Conservation (phyloP, 192 early-diverging fungal genomes). For the Lobosporangium transversale region DNA sequence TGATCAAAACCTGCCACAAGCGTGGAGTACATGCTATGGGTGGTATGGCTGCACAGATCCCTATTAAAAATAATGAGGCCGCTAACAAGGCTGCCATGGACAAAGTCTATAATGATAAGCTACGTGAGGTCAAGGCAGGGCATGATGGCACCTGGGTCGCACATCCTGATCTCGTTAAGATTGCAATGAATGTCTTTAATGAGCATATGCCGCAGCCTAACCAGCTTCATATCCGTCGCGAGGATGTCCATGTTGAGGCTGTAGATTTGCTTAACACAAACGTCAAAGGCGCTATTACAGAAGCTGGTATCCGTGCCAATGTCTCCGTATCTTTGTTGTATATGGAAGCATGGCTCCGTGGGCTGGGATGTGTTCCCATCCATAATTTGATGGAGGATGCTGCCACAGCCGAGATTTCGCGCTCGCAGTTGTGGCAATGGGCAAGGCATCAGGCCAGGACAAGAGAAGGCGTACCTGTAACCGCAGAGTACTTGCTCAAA, state of each 20-base stretch:
- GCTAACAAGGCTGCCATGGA: conserved; percentile 92
- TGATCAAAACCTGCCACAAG: conserved; percentile 98
- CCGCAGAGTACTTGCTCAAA: conserved; percentile 76
- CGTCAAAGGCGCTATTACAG: conserved; percentile 80
- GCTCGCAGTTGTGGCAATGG: conserved; percentile 99
- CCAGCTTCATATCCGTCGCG: conserved; percentile 93
- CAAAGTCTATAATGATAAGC: conserved; percentile 96
- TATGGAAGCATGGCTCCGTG: conserved; percentile 97
- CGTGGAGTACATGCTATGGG: conserved; percentile 99
- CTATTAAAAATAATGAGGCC: conserved; percentile 91
- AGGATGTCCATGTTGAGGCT: conserved; percentile 87
- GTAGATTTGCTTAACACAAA: conserved; percentile 85
- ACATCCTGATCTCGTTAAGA: conserved; percentile 93
- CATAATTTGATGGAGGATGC: conserved; percentile 99
- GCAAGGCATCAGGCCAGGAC: conserved; percentile 86
- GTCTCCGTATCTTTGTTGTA: conserved; percentile 91
- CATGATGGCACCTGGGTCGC: conserved; percentile 98
- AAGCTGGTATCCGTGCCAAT: conserved; percentile 91
- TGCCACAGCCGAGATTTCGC: conserved; percentile 97
- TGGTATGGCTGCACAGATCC: conserved; percentile 99
- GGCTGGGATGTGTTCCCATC: conserved; percentile 97
- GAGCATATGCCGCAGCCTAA: conserved; percentile 96
- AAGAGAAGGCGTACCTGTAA: conserved; percentile 82
- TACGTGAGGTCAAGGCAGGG: conserved; percentile 94
- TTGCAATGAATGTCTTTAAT: conserved; percentile 92